phyloP scores from a whole-genome alignment of 179 eudicot genomes.

The Heliamphora pulchella region DNA sequence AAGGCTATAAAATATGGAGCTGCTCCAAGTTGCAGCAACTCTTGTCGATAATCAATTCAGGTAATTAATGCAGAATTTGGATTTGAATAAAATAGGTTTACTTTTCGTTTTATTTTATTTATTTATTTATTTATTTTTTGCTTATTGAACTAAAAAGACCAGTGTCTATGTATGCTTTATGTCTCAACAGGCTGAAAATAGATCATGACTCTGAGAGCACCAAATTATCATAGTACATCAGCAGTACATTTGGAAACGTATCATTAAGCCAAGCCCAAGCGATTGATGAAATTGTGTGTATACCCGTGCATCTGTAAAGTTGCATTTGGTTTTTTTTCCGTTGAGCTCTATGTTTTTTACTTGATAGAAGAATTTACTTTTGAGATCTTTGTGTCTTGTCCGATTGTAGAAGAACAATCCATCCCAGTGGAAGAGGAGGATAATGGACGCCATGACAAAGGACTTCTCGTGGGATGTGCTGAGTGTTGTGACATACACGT shows the following conservation, averaged over 20 bases:
- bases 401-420: constrained; percentile 37
- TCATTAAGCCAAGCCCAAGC: constrained; percentile 55
- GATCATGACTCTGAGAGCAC: constrained; percentile 37
- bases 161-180: background rate
- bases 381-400: background rate
- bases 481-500: constrained; percentile 49
- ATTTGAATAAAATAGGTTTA: background rate
- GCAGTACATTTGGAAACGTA: constrained; percentile 32
- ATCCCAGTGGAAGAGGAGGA: constrained; percentile 40
- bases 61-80: constrained; percentile 20
- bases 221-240: constrained; percentile 36
- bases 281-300: constrained; percentile 48
- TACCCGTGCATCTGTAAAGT: background rate
- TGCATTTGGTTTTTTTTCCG: background rate
- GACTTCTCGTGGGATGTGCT: constrained; percentile 61
- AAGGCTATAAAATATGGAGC: constrained; percentile 59
- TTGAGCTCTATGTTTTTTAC: background rate
- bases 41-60: constrained; percentile 33
- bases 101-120: no score
- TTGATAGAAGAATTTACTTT: constrained; percentile 2
- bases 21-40: constrained; percentile 33
- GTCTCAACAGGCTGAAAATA: constrained; percentile 29
- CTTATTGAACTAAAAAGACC: background rate
- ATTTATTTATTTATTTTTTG: background rate
- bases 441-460: constrained; percentile 41